Evolutionary conservation across 176 grass and related monocot genomes (phyloP).

Genomic region (Musa itinerans): DNA sequence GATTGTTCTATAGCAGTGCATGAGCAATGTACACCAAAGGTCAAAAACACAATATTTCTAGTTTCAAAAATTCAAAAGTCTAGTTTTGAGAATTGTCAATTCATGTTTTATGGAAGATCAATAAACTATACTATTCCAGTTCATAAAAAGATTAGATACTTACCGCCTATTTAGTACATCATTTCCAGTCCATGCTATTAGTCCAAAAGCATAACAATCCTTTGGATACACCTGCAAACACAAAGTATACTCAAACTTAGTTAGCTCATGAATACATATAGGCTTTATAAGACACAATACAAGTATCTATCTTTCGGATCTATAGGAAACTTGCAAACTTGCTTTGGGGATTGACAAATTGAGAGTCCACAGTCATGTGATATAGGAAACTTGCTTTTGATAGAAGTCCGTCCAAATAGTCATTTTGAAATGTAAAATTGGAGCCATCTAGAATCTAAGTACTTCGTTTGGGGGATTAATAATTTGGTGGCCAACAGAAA

Average conservation of each 20-base stretch:
- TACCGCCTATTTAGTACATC: conserved; percentile 94
- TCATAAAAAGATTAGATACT: not conserved
- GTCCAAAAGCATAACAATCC: conserved; percentile 70
- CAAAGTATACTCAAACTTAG: not conserved
- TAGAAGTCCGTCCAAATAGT: too few species aligned
- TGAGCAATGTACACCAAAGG: too few species aligned
- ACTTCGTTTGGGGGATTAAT: too few species aligned
- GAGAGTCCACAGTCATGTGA: too few species aligned
- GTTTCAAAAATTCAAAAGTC: not conserved
- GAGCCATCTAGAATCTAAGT: too few species aligned
- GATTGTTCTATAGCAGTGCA: too few species aligned
- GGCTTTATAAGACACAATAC: not conserved
- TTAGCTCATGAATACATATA: not conserved
- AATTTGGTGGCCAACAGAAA: too few species aligned
- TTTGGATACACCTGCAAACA: conserved; percentile 63
- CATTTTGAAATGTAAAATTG: too few species aligned
- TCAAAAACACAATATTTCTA: too few species aligned
- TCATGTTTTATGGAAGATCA: not conserved
- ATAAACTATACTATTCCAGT: not conserved
- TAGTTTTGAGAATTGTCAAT: not conserved
- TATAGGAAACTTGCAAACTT: too few species aligned
- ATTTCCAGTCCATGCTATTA: conserved; percentile 91
- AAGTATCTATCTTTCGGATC: not conserved
- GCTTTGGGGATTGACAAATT: too few species aligned
- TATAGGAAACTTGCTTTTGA: too few species aligned